These are phyloP conservation scores for Urochloa ruziziensis DNA, from an alignment of 176 grass and related monocot species.

Conservation along the genomic window DNA sequence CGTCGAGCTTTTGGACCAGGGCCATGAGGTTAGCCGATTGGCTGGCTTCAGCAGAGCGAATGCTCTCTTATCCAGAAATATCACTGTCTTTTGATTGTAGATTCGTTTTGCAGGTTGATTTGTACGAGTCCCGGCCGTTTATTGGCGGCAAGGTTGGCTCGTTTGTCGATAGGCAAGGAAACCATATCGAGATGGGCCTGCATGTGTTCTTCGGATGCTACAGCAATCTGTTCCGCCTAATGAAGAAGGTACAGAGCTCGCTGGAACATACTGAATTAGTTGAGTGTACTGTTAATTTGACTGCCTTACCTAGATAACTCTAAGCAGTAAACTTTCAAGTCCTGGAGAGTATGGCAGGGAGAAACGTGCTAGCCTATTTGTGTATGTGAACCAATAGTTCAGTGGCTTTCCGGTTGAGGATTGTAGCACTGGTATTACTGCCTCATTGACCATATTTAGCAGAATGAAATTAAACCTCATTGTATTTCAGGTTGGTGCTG, in stretches of 20 bases:
- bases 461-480: neutral
- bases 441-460: neutral
- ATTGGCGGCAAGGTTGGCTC: conserved; percentile 95
- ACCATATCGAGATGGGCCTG: conserved; percentile 98
- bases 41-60: neutral
- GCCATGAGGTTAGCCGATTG: conserved; percentile 66
- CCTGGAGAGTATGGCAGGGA: neutral
- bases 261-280: neutral
- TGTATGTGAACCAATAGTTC: conserved; percentile 9
- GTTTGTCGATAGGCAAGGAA: conserved; percentile 83
- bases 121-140: conserved; percentile 80
- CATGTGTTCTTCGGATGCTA: conserved; percentile 99
- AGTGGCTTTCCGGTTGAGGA: neutral
- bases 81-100: neutral
- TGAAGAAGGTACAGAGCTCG: conserved; percentile 72
- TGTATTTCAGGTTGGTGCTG: conserved; percentile 76
- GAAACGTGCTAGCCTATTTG: neutral
- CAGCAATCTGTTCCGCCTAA: conserved; percentile 94
- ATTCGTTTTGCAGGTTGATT: conserved; percentile 73
- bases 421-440: neutral
- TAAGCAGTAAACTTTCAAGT: neutral
- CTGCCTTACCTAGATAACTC: neutral
- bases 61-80: neutral
- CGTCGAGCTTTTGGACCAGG: conserved; percentile 95
- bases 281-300: neutral